These are phyloP conservation scores for Heliamphora exappendiculata DNA, from an alignment of 148 eudicot species.

Conservation along the genomic window DNA sequence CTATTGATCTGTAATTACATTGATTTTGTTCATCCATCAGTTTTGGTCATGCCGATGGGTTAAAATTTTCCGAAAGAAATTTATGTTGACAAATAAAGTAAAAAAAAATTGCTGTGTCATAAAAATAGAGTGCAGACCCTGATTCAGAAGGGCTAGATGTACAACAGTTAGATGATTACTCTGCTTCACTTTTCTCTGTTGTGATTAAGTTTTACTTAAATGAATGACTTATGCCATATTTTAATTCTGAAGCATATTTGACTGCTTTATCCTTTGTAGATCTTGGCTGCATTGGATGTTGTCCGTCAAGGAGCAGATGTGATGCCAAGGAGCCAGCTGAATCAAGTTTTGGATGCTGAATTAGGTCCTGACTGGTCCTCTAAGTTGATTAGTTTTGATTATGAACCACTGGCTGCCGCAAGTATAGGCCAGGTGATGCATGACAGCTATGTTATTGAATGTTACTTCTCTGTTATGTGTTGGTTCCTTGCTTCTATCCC, in stretches of 20 bases:
- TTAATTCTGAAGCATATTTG: background rate
- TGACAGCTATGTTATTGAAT: background rate
- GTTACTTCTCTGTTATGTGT: constrained; percentile 1
- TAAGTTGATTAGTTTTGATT: constrained; percentile 70
- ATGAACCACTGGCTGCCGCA: constrained; percentile 94
- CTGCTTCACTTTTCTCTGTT: background rate
- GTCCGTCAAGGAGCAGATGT: constrained; percentile 99
- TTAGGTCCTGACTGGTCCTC: constrained; percentile 82
- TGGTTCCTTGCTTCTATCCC: background rate
- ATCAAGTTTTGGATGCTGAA: constrained; percentile 85
- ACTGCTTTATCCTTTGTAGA: constrained; percentile 35
- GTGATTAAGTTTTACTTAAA: background rate
- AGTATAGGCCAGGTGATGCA: constrained; percentile 81
- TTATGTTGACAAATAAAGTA: background rate
- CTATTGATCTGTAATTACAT: background rate
- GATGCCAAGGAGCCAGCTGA: constrained; percentile 90
- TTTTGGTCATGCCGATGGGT: background rate
- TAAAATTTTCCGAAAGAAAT: background rate
- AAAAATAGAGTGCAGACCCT: background rate
- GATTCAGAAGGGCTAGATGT: background rate
- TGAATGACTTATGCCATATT: background rate
- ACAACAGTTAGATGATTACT: background rate
- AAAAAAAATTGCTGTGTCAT: background rate
- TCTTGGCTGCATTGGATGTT: constrained; percentile 89
- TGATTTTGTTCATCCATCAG: background rate